Percentiles rank a stretch among this genome's conserved stretches.
These are phyloP conservation scores for Zygosaccharomyces gambellarensis DNA, from an alignment of 805 yeast genomes.

Conservation along the genomic window DNA sequence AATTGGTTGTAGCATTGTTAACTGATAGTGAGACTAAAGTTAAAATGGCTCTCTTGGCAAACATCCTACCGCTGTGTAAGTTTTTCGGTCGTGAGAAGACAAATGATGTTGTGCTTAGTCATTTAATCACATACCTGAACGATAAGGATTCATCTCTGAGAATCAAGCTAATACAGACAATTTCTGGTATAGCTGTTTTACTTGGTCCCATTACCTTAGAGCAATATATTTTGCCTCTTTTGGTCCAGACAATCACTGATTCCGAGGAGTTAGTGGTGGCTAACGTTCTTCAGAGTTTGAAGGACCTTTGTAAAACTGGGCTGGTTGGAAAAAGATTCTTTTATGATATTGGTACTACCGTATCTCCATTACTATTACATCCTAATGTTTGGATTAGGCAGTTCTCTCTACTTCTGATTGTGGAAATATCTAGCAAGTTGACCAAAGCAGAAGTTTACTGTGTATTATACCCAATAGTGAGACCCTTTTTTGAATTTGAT, in stretches of 20 bases:
- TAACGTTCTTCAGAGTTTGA: constrained; percentile 56
- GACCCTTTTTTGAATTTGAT: constrained; percentile 74
- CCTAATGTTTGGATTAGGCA: constrained; percentile 86
- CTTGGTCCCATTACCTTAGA: constrained; percentile 80
- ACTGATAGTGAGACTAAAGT: constrained; percentile 68
- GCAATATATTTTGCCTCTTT: constrained; percentile 79
- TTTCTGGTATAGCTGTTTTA: constrained; percentile 69
- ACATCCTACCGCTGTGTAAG: constrained; percentile 72
- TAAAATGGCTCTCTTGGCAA: constrained; percentile 59
- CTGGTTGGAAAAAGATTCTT: constrained; percentile 46
- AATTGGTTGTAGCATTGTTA: constrained; percentile 55
- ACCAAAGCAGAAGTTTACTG: constrained; percentile 79
- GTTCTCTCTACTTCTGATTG: constrained; percentile 54
- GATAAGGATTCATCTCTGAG: constrained; percentile 67
- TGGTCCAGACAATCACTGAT: constrained; percentile 79
- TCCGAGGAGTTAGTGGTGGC: constrained; percentile 78
- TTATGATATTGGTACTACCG: constrained; percentile 50
- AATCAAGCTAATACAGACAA: constrained; percentile 63
- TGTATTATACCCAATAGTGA: constrained; percentile 71
- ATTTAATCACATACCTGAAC: constrained; percentile 84
- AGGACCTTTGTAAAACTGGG: constrained; percentile 53
- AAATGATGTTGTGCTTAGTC: constrained; percentile 83
- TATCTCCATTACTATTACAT: constrained; percentile 62
- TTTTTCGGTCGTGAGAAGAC: constrained; percentile 85
- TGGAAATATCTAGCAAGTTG: constrained; percentile 57